Evolutionary conservation across 306 rosid genomes (phyloP).

Genomic region (Quillaja saponaria): DNA sequence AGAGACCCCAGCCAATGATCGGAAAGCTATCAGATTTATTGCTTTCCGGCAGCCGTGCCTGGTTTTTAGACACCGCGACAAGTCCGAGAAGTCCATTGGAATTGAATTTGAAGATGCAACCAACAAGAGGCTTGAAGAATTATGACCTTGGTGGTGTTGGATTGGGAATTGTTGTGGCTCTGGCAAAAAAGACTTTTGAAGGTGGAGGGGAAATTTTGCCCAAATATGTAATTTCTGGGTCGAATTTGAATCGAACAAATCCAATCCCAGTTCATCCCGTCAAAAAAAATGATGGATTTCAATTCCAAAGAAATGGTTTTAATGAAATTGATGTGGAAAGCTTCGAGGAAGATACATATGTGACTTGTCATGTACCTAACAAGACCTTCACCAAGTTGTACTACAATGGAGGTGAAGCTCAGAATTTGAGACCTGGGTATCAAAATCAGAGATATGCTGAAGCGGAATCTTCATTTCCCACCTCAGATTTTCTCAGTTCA

Average conservation of each 20-base stretch:
- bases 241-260: conserved; percentile 47
- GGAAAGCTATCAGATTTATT: conserved; percentile 71
- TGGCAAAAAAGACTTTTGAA: conserved; percentile 44
- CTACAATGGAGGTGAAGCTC: conserved; percentile 49
- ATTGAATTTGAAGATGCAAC: conserved; percentile 47
- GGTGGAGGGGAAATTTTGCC: conserved; percentile 48
- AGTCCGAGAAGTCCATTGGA: conserved; percentile 78
- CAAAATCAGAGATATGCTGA: conserved; percentile 16
- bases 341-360: conserved; percentile 70
- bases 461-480: conserved; percentile 38
- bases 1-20: conserved; percentile 66
- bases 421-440: not conserved
- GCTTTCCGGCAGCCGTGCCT: conserved; percentile 54
- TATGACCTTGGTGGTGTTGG: conserved; percentile 73
- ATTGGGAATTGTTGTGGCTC: conserved; percentile 79
- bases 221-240: conserved; percentile 49
- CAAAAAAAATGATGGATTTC: conserved; percentile 31
- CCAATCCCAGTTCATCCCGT: conserved; percentile 51
- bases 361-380: conserved; percentile 59
- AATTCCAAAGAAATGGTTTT: not conserved
- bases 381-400: conserved; percentile 64
- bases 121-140: conserved; percentile 60
- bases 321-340: conserved; percentile 39
- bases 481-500: conserved; percentile 71
- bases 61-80: conserved; percentile 39